Percentiles rank a stretch among this genome's conserved stretches.
Evolutionary conservation across 805 yeast species (phyloP).

Genomic region (Zygotorulaspora chibaensis): DNA sequence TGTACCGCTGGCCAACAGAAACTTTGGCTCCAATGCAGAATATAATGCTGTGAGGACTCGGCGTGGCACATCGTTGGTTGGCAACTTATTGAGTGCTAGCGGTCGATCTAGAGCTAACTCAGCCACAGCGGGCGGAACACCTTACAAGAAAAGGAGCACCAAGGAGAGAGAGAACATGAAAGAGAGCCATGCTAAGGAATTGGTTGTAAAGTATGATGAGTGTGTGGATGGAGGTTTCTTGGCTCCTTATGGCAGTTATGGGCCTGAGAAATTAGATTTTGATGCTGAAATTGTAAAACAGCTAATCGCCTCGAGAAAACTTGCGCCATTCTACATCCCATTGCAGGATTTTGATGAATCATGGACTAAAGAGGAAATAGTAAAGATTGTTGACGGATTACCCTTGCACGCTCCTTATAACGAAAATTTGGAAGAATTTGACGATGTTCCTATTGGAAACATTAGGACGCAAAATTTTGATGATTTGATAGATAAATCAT

Average conservation of each 20-base stretch:
- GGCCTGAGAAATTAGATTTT: slow-evolving; percentile 66
- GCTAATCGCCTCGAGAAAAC: slow-evolving; percentile 59
- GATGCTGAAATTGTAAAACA: slow-evolving; percentile 67
- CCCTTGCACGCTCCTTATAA: slow-evolving; percentile 52
- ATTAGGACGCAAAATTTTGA: slow-evolving; percentile 27
- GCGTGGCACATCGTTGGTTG: slow-evolving; percentile 28
- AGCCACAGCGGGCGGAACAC: slow-evolving; percentile 7
- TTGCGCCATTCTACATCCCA: slow-evolving; percentile 91
- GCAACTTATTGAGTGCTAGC: slow-evolving; percentile 21
- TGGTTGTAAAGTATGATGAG: slow-evolving; percentile 60
- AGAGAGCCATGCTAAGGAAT: slow-evolving; percentile 51
- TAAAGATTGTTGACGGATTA: slow-evolving; percentile 46
- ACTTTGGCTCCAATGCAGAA: slow-evolving; percentile 2
- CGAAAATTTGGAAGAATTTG: slow-evolving; percentile 37
- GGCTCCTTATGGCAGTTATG: slow-evolving; percentile 88
- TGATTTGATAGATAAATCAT: slow-evolving; percentile 26
- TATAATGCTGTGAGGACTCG: slow-evolving; percentile 15
- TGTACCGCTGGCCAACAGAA: slow-evolving; percentile 9
- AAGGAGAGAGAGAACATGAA: slow-evolving; percentile 51
- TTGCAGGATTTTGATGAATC: slow-evolving; percentile 68
- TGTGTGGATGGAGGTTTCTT: slow-evolving; percentile 90
- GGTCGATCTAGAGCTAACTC: slow-evolving; percentile 28
- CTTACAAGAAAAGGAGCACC: slow-evolving; percentile 38
- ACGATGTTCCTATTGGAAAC: slow-evolving; percentile 33
- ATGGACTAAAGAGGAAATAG: slow-evolving; percentile 70